phyloP scores from a whole-genome alignment of 148 eudicot species.

The Vaccinium myrtillus region DNA sequence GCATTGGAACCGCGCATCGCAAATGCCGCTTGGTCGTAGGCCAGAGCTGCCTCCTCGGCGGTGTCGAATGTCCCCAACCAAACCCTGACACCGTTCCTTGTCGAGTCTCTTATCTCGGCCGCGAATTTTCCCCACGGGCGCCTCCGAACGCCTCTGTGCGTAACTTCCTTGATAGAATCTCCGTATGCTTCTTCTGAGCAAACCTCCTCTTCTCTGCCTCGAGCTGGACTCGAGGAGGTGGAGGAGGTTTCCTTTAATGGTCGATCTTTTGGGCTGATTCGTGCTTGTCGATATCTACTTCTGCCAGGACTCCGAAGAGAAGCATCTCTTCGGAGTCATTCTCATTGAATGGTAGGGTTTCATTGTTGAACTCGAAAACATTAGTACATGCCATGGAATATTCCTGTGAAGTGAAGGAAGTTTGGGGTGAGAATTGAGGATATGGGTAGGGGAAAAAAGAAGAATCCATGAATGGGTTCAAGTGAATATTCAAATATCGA shows the following conservation, averaged over 20 bases:
- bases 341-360: constrained; percentile 13
- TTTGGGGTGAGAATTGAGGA: constrained; percentile 11
- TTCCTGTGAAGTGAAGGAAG: neutral
- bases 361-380: neutral
- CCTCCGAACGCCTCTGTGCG: constrained; percentile 9
- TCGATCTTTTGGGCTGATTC: too few relatives aligned
- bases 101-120: constrained; percentile 19
- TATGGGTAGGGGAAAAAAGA: neutral
- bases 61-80: constrained; percentile 19
- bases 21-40: constrained; percentile 18
- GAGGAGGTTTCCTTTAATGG: neutral
- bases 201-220: neutral
- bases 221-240: neutral
- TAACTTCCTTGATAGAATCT: neutral
- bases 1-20: constrained; percentile 8
- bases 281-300: neutral
- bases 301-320: constrained; percentile 7
- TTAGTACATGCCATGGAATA: neutral
- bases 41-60: constrained; percentile 10
- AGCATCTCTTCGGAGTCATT: constrained; percentile 16
- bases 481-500: neutral
- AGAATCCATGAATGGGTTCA: constrained; percentile 7
- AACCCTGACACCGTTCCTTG: constrained; percentile 13
- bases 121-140: constrained; percentile 20
- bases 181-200: neutral